Evolutionary conservation across 2,329 filamentous ascomycete species (phyloP).

Genomic region (Paraphoma sp.): DNA sequence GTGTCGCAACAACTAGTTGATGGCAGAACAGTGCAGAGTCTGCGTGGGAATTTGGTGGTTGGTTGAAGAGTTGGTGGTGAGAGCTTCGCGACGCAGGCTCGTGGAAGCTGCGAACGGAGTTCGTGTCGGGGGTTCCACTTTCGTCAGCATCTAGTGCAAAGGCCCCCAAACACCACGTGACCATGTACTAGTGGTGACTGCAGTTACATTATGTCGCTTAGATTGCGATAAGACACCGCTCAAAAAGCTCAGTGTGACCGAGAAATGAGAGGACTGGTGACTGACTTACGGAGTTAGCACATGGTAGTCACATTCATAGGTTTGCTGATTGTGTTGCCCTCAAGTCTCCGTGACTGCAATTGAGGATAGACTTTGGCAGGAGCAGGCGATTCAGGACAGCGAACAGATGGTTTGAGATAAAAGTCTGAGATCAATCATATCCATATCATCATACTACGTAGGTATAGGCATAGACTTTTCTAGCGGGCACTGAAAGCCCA

Average conservation of each 20-base stretch:
- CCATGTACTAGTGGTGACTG: not conserved
- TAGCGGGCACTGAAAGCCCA: slow-evolving; percentile 10
- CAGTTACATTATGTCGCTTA: not conserved
- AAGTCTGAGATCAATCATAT: not conserved
- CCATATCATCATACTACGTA: not conserved
- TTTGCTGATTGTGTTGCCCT: too few relatives aligned
- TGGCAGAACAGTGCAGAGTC: not conserved
- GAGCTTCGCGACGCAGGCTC: slow-evolving; percentile 15
- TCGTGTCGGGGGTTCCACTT: slow-evolving; percentile 18
- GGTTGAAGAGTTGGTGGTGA: slow-evolving; percentile 12
- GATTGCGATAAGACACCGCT: too few relatives aligned
- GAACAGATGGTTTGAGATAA: not conserved
- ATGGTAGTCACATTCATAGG: too few relatives aligned
- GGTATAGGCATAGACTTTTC: not conserved
- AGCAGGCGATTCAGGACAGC: not conserved
- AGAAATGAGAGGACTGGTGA: too few relatives aligned
- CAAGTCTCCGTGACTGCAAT: too few relatives aligned
- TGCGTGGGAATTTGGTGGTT: slow-evolving; percentile 11
- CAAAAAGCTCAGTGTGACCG: too few relatives aligned
- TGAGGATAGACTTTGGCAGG: too few relatives aligned
- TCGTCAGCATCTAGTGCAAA: slow-evolving; percentile 10
- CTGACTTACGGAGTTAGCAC: too few relatives aligned
- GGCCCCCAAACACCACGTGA: slow-evolving; percentile 1
- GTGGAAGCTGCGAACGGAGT: slow-evolving; percentile 17
- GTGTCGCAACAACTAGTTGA: not conserved